These are phyloP conservation scores for Meripilus lineatus DNA, from an alignment of 1,284 basidiomycete species.

Conservation along the genomic window DNA sequence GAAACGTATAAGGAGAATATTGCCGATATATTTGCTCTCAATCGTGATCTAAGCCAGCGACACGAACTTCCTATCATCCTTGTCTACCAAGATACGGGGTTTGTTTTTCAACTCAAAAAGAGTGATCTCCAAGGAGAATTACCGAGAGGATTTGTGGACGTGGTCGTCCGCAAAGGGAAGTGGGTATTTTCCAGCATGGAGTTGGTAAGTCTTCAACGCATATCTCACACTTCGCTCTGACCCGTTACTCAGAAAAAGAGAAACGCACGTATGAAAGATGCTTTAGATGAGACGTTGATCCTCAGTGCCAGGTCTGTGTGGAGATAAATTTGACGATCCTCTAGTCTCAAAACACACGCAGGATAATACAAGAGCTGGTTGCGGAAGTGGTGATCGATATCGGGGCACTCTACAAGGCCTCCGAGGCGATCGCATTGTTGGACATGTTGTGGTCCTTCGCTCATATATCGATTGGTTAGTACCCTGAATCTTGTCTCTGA, in stretches of 20 bases:
- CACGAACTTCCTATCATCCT: constrained; percentile 62
- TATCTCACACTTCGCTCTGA: not conserved
- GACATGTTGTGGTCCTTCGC: constrained; percentile 89
- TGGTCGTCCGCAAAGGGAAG: constrained; percentile 59
- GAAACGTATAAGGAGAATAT: constrained; percentile 91
- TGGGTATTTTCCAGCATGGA: constrained; percentile 79
- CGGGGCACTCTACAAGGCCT: constrained; percentile 78
- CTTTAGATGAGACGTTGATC: constrained; percentile 75
- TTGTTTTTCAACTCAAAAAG: constrained; percentile 68
- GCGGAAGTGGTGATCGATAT: constrained; percentile 60
- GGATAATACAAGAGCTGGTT: constrained; percentile 71
- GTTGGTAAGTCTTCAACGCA: constrained; percentile 45
- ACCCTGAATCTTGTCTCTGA: not conserved
- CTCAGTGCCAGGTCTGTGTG: constrained; percentile 66
- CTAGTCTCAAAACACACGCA: constrained; percentile 23
- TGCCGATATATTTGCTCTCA: constrained; percentile 74
- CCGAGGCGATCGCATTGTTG: constrained; percentile 83
- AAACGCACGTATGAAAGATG: constrained; percentile 81
- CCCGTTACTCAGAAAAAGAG: constrained; percentile 60
- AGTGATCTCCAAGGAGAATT: constrained; percentile 55
- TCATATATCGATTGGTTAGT: constrained; percentile 69
- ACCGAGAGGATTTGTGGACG: constrained; percentile 69
- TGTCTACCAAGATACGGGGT: constrained; percentile 63
- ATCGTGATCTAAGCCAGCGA: constrained; percentile 50
- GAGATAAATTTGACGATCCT: not conserved